Evolutionary conservation across 768 basidiomycete genomes (phyloP), one percentile per base, ranked within the genome.

Genomic region (Tylopilus sp.): DNA sequence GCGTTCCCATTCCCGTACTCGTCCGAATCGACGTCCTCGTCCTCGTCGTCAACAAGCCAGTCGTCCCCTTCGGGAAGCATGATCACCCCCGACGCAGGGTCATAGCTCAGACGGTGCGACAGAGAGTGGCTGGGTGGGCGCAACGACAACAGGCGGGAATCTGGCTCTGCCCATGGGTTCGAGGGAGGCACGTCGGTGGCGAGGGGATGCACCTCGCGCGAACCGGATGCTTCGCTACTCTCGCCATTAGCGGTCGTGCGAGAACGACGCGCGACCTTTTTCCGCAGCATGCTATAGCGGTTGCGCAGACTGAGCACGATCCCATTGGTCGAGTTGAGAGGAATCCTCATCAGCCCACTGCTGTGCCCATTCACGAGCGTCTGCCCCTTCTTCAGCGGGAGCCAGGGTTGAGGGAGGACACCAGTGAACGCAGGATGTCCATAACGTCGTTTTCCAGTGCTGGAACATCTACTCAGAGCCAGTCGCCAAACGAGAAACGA

Each of bases 371-470:
- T 92, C 20, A 85, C 82, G 3, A 88, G 76, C 0, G 79, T 79
- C 62, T 92, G 87, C 0, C 84, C 87, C 62, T 85, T 90, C 72
- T 90, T 91, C 46, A 93, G 72, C 2, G 95, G 95, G 3, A 98
- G 79, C 95, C 95, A 98, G 0, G 95, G 95, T 51, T 87, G 83
- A 3, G 95, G 95, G 0, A 98, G 79, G 4, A 89, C 80, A 2
- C 95, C 95, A n/a, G 87, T 91, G 20, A 98, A 77, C 1, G 93
- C 95, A 4, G 95, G 95, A 65, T 98, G 95, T 0, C 91, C 94
- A 59, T 98, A 98, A 38, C 95, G 84, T 44, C 90, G 76, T 67
- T 95, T 92, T 10, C 93, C 93, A n/a, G 94, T 97, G 65, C 91
- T 93, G 55, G 30, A 35, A 39, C 25, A 13, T 38, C 22, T 46